Evolutionary conservation across 2,329 filamentous ascomycete genomes (phyloP).

Genomic region (Pyricularia sp.): DNA sequence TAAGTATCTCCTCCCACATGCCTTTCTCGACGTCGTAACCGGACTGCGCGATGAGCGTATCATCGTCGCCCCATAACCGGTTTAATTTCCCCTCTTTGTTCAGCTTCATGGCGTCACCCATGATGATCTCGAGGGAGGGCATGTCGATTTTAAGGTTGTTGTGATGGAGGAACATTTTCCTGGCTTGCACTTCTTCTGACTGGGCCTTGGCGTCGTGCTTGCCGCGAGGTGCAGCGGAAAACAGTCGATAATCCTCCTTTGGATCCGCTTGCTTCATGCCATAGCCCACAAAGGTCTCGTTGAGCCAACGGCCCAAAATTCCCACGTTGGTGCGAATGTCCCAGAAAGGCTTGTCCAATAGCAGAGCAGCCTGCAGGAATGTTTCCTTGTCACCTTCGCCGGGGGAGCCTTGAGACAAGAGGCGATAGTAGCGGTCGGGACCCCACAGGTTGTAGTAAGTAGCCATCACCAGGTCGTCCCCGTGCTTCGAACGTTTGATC

Average conservation of each 20-base stretch:
- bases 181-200: constrained; percentile 7
- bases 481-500: constrained; percentile 36
- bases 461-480: constrained; percentile 34
- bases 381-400: constrained; percentile 40
- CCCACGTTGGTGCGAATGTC: constrained; percentile 23
- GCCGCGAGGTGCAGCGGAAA: not conserved
- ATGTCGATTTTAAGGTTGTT: constrained; percentile 27
- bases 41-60: constrained; percentile 13
- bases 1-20: constrained; percentile 22
- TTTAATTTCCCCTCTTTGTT: constrained; percentile 14
- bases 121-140: constrained; percentile 11
- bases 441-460: constrained; percentile 48
- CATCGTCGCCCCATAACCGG: constrained; percentile 20
- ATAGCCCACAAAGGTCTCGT: constrained; percentile 14
- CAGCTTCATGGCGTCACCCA: constrained; percentile 11
- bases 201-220: not conserved
- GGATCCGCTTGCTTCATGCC: constrained; percentile 22
- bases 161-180: constrained; percentile 24
- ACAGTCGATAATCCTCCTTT: constrained; percentile 16
- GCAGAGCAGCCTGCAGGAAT: constrained; percentile 32
- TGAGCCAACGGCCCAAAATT: constrained; percentile 21
- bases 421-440: constrained; percentile 38
- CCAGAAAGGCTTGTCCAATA: constrained; percentile 28
- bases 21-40: constrained; percentile 23
- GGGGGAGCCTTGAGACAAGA: constrained; percentile 31